These are phyloP conservation scores for Claviceps purpurea DNA, from an alignment of 2,329 filamentous ascomycete genomes.

Conservation along the genomic window DNA sequence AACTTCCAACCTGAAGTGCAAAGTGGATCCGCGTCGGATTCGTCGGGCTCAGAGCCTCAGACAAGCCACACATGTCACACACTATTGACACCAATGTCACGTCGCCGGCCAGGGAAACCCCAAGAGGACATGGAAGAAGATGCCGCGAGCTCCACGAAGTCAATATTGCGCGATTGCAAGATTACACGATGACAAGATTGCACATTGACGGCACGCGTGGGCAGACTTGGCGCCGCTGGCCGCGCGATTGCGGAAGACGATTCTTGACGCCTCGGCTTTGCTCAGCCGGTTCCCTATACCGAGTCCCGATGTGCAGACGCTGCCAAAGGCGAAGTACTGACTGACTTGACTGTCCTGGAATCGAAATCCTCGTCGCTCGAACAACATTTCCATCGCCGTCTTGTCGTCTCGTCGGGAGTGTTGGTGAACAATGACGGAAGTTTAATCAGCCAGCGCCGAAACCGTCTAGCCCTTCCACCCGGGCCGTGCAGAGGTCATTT, in stretches of 20 bases:
- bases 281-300: too few relatives aligned
- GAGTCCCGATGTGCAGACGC: too few relatives aligned
- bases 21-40: conserved; percentile 1
- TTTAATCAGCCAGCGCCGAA: neutral
- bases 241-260: too few relatives aligned
- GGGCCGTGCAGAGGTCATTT: neutral
- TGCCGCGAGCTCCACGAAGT: neutral
- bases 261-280: too few relatives aligned
- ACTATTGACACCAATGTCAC: neutral
- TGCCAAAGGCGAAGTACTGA: too few relatives aligned
- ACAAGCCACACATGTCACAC: neutral
- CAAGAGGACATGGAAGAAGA: neutral
- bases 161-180: too few relatives aligned
- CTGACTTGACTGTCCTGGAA: neutral
- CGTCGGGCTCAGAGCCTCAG: neutral
- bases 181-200: too few relatives aligned
- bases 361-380: neutral
- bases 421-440: neutral
- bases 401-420: neutral
- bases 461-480: neutral
- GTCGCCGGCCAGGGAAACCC: neutral
- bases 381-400: neutral
- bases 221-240: too few relatives aligned
- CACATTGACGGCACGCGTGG: too few relatives aligned
- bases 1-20: neutral